A percentile compares a stretch with the other conserved stretches of the same genome.
phyloP scores from a whole-genome alignment of 805 yeast species.

The Torulaspora franciscae region DNA sequence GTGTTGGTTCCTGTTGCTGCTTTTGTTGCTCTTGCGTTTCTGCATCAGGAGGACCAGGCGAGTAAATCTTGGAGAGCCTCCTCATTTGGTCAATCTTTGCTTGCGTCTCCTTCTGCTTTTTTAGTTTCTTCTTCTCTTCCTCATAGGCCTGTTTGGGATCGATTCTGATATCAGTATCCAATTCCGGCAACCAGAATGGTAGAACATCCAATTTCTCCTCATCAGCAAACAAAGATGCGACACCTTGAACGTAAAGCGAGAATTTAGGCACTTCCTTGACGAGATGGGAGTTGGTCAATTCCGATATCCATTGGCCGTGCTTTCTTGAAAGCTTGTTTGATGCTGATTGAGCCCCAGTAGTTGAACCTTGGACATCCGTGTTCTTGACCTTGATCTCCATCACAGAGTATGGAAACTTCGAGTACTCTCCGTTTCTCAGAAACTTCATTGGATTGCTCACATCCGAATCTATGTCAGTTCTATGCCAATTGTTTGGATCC shows the following conservation, averaged over 20 bases:
- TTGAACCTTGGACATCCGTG: constrained; percentile 33
- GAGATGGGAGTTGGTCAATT: constrained; percentile 72
- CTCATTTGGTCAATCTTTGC: constrained; percentile 37
- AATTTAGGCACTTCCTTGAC: constrained; percentile 93
- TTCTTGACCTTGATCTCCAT: constrained; percentile 77
- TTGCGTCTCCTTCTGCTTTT: constrained; percentile 41
- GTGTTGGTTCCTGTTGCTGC: constrained; percentile 2
- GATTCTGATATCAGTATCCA: constrained; percentile 70
- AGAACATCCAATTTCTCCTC: constrained; percentile 76
- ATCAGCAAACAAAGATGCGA: constrained; percentile 80
- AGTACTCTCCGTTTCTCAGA: constrained; percentile 78
- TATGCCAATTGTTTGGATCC: constrained; percentile 85
- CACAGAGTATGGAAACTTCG: constrained; percentile 79
- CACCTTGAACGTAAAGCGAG: constrained; percentile 89
- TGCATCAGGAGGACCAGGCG: constrained; percentile 12
- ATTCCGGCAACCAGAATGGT: constrained; percentile 93
- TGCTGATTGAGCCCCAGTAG: constrained; percentile 32
- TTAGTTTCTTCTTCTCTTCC: constrained; percentile 52
- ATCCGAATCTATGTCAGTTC: constrained; percentile 81
- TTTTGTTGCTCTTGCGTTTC: constrained; percentile 5
- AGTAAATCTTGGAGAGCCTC: constrained; percentile 30
- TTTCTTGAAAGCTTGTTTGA: constrained; percentile 43
- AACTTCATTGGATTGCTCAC: constrained; percentile 63
- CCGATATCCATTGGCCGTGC: constrained; percentile 75
- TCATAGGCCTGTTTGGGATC: constrained; percentile 77